Evolutionary conservation across 371 early-diverging fungal genomes (phyloP).

Genomic region (Mucor racemosus): DNA sequence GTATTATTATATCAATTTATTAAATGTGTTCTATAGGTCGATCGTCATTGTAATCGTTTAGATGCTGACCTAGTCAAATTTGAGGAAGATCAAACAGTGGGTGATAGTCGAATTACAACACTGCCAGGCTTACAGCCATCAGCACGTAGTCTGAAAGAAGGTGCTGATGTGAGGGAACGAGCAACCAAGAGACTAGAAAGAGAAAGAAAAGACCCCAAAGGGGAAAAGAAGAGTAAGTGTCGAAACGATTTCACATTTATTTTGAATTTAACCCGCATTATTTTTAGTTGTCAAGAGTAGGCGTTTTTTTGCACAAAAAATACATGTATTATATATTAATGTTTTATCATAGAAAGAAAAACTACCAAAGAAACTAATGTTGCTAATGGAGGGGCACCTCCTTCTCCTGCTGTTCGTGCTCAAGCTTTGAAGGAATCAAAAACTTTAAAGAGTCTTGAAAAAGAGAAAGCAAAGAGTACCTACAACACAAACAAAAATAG

Average conservation of each 20-base stretch:
- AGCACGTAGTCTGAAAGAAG: constrained; percentile 37
- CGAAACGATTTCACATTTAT: too few relatives aligned
- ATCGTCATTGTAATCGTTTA: constrained; percentile 49
- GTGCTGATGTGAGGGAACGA: constrained; percentile 39
- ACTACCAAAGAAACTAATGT: constrained; percentile 21
- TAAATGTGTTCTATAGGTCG: constrained; percentile 19
- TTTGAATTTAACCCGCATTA: too few relatives aligned
- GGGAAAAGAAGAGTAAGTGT: constrained; percentile 42
- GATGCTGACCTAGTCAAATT: constrained; percentile 55
- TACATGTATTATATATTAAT: background rate
- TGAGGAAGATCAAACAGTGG: constrained; percentile 47
- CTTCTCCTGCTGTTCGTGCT: constrained; percentile 32
- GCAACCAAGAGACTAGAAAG: constrained; percentile 32
- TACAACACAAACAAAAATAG: constrained; percentile 29
- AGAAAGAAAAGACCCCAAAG: constrained; percentile 43
- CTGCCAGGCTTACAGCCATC: constrained; percentile 51
- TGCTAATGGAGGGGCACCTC: constrained; percentile 24
- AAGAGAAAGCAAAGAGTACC: constrained; percentile 30
- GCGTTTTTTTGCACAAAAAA: background rate
- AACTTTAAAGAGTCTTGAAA: constrained; percentile 26
- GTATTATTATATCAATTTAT: background rate
- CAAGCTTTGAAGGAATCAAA: constrained; percentile 38
- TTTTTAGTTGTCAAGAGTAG: constrained; percentile 18
- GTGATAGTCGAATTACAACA: constrained; percentile 44
- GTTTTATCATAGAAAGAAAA: constrained; percentile 27